Evolutionary conservation across 768 basidiomycete species (phyloP).

Genomic region (Hericium rajendrae): DNA sequence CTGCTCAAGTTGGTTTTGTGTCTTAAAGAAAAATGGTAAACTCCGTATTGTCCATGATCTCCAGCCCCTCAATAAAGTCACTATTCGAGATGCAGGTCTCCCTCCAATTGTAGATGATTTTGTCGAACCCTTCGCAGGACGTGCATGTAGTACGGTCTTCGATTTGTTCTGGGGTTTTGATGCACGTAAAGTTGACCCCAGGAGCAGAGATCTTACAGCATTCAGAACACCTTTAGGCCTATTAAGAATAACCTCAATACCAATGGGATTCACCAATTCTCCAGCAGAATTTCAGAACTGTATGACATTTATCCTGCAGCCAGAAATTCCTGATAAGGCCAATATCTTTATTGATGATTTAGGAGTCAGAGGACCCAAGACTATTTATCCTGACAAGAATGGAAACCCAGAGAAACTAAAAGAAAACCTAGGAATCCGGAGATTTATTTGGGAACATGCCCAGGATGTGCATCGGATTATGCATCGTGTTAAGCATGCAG

Average conservation of each 20-base stretch:
- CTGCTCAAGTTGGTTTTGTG: no score
- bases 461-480: neutral
- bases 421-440: neutral
- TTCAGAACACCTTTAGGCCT: neutral
- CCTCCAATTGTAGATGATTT: no score
- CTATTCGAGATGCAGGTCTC: no score
- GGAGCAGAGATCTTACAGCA: neutral
- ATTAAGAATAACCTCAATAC: neutral
- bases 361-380: neutral
- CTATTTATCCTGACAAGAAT: neutral
- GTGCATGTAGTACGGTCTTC: slow-evolving; percentile 12
- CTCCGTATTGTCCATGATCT: no score
- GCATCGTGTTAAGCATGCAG: neutral
- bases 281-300: slow-evolving; percentile 20
- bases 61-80: no score
- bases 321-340: slow-evolving; percentile 19
- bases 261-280: neutral
- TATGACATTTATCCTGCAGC: slow-evolving; percentile 24
- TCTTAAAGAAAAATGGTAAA: no score
- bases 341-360: slow-evolving; percentile 23
- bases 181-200: neutral
- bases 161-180: slow-evolving; percentile 20
- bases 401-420: neutral
- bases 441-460: slow-evolving; percentile 1
- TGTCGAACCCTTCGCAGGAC: no score